phyloP scores from a whole-genome alignment of 176 grass and related monocot species.

The Avena insularis region DNA sequence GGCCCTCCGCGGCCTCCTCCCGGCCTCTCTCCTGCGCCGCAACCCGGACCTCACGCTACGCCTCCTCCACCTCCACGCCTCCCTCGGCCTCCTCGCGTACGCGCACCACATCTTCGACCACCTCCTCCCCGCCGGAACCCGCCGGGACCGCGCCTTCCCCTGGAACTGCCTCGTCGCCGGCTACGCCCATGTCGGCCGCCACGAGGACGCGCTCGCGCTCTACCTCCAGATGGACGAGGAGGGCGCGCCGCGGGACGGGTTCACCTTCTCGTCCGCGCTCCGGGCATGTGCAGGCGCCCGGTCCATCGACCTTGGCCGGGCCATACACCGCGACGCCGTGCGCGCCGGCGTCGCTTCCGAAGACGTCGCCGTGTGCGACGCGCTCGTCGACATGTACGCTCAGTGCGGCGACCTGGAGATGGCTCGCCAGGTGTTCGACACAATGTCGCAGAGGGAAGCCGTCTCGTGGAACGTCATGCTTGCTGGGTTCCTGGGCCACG shows the following conservation, averaged over 20 bases:
- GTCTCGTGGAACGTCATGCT: constrained; percentile 72
- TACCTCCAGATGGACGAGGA: constrained; percentile 87
- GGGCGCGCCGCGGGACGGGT: constrained; percentile 49
- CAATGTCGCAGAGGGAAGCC: constrained; percentile 42
- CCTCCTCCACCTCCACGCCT: constrained; percentile 53
- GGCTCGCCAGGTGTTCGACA: constrained; percentile 53
- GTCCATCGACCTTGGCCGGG: constrained; percentile 44
- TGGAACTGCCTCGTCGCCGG: constrained; percentile 76
- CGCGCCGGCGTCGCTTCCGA: constrained; percentile 49
- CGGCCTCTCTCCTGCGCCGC: constrained; percentile 53
- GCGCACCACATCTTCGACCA: constrained; percentile 81
- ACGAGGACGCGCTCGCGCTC: constrained; percentile 69
- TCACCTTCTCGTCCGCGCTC: constrained; percentile 58
- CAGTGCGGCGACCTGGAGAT: constrained; percentile 58
- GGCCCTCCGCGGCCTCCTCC: constrained; percentile 50
- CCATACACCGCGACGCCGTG: constrained; percentile 59
- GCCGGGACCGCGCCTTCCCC: constrained; percentile 41
- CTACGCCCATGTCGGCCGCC: constrained; percentile 47
- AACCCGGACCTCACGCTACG: constrained; percentile 32
- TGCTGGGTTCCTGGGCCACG: constrained; percentile 40
- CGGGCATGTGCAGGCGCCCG: constrained; percentile 56
- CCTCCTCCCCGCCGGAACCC: constrained; percentile 43
- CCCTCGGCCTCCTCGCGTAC: constrained; percentile 55
- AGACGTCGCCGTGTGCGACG: constrained; percentile 49
- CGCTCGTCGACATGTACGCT: constrained; percentile 63